Base-by-base conservation (phyloP, 1,139 yeast species). In the Ogataea hybrid region DNA sequence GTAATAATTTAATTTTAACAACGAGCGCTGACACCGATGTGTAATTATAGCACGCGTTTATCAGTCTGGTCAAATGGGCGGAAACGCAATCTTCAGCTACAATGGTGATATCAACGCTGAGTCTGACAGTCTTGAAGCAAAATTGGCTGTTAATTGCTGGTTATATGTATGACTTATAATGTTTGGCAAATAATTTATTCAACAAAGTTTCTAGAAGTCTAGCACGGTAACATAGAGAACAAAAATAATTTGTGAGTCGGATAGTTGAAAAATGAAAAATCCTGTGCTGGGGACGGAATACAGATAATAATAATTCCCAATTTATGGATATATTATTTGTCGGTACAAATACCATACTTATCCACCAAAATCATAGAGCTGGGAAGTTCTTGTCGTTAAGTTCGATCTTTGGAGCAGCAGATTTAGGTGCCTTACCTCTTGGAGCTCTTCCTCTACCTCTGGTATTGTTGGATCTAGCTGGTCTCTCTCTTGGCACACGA, bases 381-480 rank as follows among this genome's bases (percentile, higher is more conserved):
- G 86, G 85, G 76, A 79, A 78, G 73, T 77, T 76, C 62, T 71
- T 69, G 64, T 77, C 81, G 66, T 73, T 70, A 57, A 70, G 65
- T 52, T 68, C 70, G 50, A 73, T 71, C 40, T 46, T 45, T 34
- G 42, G 45, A 25, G 34, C 31, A 17, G 52, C 30, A 25, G 47
- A 27, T 33, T 37, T 47, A 15, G 42, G 48, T 37, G 56, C 57
- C 51, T 56, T 57, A 50, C 42, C 42, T 22, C 33, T 38, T 32
- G 41, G 41, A 28, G 30, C 64, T 49, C 62, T 50, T 20, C 41
- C 39, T 29, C 37, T 43, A 25, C 45, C 45, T 30, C 42, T 42
- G 42, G 41, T n/a, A 37, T 28, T 38, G 42, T 29, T 28, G 29
- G 41, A 27, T 53, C 51, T 48, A 52, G 54, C 36, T 27, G 41